Evolutionary conservation across 768 basidiomycete genomes (phyloP).

Genomic region (Lactarius akahatsu): DNA sequence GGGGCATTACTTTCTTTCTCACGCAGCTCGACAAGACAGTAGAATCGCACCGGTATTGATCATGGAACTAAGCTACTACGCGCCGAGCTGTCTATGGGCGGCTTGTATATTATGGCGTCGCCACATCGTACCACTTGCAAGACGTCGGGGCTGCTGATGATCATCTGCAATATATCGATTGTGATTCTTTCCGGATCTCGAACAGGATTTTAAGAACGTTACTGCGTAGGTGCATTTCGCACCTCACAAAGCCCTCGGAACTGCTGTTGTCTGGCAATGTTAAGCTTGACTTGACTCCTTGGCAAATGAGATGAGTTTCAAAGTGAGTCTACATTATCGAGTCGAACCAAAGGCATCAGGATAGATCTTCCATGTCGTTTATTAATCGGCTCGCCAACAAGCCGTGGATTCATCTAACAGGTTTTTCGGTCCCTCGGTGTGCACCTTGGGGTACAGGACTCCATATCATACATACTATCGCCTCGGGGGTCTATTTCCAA

Average conservation of each 20-base stretch:
- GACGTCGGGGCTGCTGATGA: neutral
- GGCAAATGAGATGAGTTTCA: neutral
- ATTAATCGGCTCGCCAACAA: neutral
- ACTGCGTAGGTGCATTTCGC: neutral
- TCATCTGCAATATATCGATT: too few species aligned
- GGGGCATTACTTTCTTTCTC: neutral
- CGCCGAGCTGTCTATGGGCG: neutral
- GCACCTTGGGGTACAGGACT: neutral
- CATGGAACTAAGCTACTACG: neutral
- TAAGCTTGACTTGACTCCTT: neutral
- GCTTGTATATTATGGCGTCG: neutral
- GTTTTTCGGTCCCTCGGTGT: neutral
- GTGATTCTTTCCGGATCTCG: too few species aligned
- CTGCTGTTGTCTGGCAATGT: neutral
- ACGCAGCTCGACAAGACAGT: neutral
- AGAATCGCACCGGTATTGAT: neutral
- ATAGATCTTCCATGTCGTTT: neutral
- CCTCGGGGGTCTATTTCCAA: neutral
- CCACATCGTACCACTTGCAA: neutral
- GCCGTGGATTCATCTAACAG: neutral
- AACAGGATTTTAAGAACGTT: too few species aligned
- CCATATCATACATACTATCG: neutral
- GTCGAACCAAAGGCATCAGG: neutral
- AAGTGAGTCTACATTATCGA: neutral
- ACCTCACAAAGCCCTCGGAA: neutral